phyloP scores from a whole-genome alignment of 2,329 filamentous ascomycete species.

The Aspergillus luchuensis region DNA sequence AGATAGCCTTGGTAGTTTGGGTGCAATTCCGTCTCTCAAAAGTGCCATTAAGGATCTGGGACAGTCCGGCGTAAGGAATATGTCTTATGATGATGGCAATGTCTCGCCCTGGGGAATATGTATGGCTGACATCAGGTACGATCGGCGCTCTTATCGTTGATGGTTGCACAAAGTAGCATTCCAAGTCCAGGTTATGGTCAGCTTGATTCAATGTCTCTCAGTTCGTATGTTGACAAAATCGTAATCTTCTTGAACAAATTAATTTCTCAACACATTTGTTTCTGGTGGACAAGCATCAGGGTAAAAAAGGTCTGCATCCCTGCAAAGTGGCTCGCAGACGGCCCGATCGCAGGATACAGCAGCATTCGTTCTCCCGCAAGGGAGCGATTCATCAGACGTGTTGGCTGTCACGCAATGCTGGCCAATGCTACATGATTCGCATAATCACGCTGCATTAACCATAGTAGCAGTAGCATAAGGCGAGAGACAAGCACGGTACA shows the following conservation, averaged over 20 bases:
- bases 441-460: too few relatives aligned
- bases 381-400: neutral
- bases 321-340: too few relatives aligned
- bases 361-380: neutral
- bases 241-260: too few relatives aligned
- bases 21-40: neutral
- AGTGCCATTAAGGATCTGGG: neutral
- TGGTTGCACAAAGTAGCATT: neutral
- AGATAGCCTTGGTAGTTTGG: neutral
- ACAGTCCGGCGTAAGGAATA: neutral
- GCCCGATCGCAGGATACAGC: neutral
- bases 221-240: neutral
- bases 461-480: neutral
- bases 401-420: neutral
- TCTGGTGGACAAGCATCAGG: too few relatives aligned
- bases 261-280: too few relatives aligned
- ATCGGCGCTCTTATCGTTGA: neutral
- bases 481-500: neutral
- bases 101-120: neutral
- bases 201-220: neutral
- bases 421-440: neutral
- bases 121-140: neutral
- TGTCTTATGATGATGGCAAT: neutral
- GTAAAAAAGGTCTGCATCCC: neutral
- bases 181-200: neutral